Evolutionary conservation across 2,329 filamentous ascomycete species (phyloP), one percentile per base, ranked within the genome.

Genomic region (Verticillium nonalfalfae): DNA sequence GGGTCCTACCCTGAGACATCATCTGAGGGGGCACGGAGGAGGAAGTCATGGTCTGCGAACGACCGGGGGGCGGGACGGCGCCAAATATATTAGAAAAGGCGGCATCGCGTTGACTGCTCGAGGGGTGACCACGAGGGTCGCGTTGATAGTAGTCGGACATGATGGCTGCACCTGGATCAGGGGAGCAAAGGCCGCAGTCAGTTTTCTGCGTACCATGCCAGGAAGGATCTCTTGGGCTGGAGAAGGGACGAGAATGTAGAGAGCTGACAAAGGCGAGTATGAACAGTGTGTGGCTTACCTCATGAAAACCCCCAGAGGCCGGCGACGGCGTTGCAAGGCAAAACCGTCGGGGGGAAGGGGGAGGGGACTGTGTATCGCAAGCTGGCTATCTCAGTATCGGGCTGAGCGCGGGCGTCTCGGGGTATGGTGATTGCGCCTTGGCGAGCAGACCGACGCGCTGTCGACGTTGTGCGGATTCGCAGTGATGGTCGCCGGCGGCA

Each of bases 31-130:
- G 85, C 62, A 77, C 71, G 52, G 89, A 83, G 66, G 92, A 88
- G 61, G 90, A 93, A 66, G 89, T 95, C 93, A 98, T 97, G 33
- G 94, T 97, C 72, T 97, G 93, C 62, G 93, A 96, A 74, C 95
- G 89, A 62, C 94, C 94, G 56, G 91, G 86, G 56, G 92, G 92
- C 66, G 91, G 93, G 66, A 91, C 85, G 66, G 87, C 88, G 68
- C 94, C 95, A 74, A 98, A 99, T 73, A 98, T 98, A 78, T 94
- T 94, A 67, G 90, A 92, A 76, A 96, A 99, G 67, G 94, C 95
- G 68, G 92, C 91, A 85, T 99, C 93, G 78, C 95, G 90, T 77
- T 95, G 91, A 71, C 81, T 82, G 72, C 82, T 82, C 66, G 80
- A 78, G 60, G 79, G 71, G 81, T 84, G 82, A 67, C 81, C 78